Evolutionary conservation across 805 yeast genomes (phyloP), one percentile per base, ranked within the genome.

Genomic region (Ogataea corticis): DNA sequence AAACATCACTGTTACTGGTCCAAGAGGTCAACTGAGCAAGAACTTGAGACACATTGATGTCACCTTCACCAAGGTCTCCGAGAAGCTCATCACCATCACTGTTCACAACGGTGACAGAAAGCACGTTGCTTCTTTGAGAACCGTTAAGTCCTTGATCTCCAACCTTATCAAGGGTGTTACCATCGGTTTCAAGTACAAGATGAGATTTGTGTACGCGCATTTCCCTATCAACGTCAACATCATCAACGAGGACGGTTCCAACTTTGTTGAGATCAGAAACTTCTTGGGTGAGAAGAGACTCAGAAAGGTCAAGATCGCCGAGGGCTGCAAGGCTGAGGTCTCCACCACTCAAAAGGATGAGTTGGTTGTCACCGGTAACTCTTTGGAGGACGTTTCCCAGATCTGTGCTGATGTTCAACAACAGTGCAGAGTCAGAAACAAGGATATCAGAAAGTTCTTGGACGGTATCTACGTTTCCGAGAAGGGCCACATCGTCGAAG

Each of bases 171-270:
- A 87, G 62, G 99, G 99, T 87, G 99, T 94, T 72, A 94, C 99
- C 73, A 84, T 84, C 81, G 99, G 98, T 77, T 92, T 78, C 96
- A 84, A 87, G 79, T 94, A 94, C 94, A 94, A 94, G 87, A 86
- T 94, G 97, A 90, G 98, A 83, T 91, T 89, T 76, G 99, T 94
- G 58, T 95, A 92, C 73, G 99, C 99, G 85, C 99, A 94, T 88
- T 94, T 94, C 96, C 99, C 99, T 75, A 94, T 95, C 79, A 94
- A 94, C 79, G 97, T 94, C 63, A 92, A 91, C 82, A 74, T 90
- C 62, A 71, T 87, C 70, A 88, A 87, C 59, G 77, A 80, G 67
- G 92, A 92, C 49, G 88, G 87, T 62, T 65, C 71, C 43, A 75
- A 79, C 57, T 81, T 68, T 68, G 86, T 92, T 65, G 98, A 94